Base-by-base conservation (phyloP, 306 rosid species). In the Vigna reflexopilosa region DNA sequence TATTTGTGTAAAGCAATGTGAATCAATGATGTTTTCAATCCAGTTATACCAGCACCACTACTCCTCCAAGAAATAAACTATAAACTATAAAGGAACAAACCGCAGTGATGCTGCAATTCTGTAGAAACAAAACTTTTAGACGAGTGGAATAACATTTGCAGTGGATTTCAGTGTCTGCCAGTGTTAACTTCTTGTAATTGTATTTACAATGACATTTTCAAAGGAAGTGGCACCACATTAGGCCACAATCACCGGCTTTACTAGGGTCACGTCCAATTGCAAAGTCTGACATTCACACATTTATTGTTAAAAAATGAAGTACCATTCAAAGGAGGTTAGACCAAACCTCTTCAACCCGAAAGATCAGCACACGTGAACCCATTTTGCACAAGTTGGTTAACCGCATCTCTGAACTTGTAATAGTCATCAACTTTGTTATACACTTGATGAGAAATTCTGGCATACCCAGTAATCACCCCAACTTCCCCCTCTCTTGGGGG, bases 371-470 rank as follows among this genome's bases (percentile, higher is more conserved):
- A 96, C 48, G 91, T 87, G 83, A 93, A 91, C 14, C 93, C 90
- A 15, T 76, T 75, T 13, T 57, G 50, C 22, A 93, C 96, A 55
- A 96, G 99, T 36, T 91, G 83, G 65, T 76, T 86, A 78, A 96
- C 77, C 30, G 90, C 91, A 32, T 93, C 96, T 86, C 92, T 87
- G 70, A 96, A 86, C 91, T 74, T 93, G 84, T 73, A n/a, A 85
- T 93, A 96, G 73, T 96, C 98, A 16, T 91, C 93, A 44, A 77
- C 86, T 79, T 75, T 91, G 76, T 96, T 96, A 85, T 96, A 96
- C 13, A 93, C 93, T 73, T 96, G 99, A 83, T 96, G 83, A 59
- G 97, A 93, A 85, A 96, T 96, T 34, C 99, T 84, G 7, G 94
- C 95, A 85, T 96, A 96, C 38, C 97, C 99, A 5, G 96, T 96